A percentile compares a stretch with the other conserved stretches of the same genome.
Conservation (phyloP, 2,329 filamentous ascomycete genomes). For the Pseudogymnoascus sp. region DNA sequence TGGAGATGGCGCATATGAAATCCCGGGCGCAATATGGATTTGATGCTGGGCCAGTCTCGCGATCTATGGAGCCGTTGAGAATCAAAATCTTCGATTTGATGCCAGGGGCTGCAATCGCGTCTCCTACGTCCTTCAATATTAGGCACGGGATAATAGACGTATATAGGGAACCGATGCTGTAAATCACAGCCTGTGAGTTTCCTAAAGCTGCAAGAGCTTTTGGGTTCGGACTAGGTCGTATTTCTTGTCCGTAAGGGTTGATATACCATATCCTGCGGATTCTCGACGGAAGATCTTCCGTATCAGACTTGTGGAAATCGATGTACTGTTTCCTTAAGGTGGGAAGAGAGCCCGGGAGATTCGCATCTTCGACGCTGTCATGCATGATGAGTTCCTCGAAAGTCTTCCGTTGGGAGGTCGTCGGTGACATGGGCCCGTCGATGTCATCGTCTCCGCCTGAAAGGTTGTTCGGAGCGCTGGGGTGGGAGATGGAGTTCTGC, state of each 20-base stretch:
- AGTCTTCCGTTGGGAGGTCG: conserved; percentile 8
- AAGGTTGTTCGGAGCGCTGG: conserved; percentile 28
- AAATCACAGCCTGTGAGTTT: conserved; percentile 63
- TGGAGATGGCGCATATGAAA: conserved; percentile 72
- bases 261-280: conserved; percentile 93
- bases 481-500: conserved; percentile 88
- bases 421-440: conserved; percentile 13
- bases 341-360: conserved; percentile 72
- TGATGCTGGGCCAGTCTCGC: conserved; percentile 69
- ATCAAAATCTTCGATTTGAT: conserved; percentile 58
- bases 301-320: conserved; percentile 65
- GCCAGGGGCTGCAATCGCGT: conserved; percentile 42
- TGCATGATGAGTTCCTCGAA: conserved; percentile 42
- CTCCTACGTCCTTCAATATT: conserved; percentile 67
- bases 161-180: conserved; percentile 90
- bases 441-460: conserved; percentile 11
- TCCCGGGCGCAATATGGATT: conserved; percentile 65
- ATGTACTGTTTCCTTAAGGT: conserved; percentile 75
- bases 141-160: conserved; percentile 81
- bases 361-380: conserved; percentile 69
- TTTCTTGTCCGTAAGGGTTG: conserved; percentile 97
- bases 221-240: conserved; percentile 74
- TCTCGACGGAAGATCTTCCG: conserved; percentile 66
- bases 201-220: conserved; percentile 64
- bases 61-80: conserved; percentile 71